These are phyloP conservation scores for Ruellia speciosa DNA, from an alignment of 305 asterid genomes.

Conservation along the genomic window DNA sequence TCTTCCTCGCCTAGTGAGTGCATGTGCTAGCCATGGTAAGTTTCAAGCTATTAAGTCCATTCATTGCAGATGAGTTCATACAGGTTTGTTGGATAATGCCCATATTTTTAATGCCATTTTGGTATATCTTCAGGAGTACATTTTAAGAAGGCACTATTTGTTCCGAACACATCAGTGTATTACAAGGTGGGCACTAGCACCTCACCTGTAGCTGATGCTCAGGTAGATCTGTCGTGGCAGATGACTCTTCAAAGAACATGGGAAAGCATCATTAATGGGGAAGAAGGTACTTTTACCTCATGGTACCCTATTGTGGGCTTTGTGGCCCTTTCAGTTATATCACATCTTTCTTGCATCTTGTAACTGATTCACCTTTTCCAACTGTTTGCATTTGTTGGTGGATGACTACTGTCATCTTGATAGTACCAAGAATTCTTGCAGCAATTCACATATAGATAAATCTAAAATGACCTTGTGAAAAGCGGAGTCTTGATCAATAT, in stretches of 20 bases:
- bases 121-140: conserved; percentile 55
- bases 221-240: conserved; percentile 91
- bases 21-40: conserved; percentile 77
- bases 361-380: not conserved
- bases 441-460: no score
- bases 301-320: not conserved
- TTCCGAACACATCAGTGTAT: conserved; percentile 80
- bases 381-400: no score
- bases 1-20: conserved; percentile 65
- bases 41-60: not conserved
- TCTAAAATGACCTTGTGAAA: no score
- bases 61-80: not conserved
- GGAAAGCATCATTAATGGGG: conserved; percentile 58
- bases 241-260: conserved; percentile 74
- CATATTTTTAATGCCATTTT: conserved; percentile 9
- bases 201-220: conserved; percentile 45
- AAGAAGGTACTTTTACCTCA: conserved; percentile 42
- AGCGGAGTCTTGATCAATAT: no score
- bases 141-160: conserved; percentile 88
- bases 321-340: not conserved
- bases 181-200: conserved; percentile 67
- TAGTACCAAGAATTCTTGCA: no score
- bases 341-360: not conserved
- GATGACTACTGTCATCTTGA: no score
- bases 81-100: not conserved